Evolutionary conservation across 2,329 filamentous ascomycete genomes (phyloP).

Genomic region (Monosporascus sp.): DNA sequence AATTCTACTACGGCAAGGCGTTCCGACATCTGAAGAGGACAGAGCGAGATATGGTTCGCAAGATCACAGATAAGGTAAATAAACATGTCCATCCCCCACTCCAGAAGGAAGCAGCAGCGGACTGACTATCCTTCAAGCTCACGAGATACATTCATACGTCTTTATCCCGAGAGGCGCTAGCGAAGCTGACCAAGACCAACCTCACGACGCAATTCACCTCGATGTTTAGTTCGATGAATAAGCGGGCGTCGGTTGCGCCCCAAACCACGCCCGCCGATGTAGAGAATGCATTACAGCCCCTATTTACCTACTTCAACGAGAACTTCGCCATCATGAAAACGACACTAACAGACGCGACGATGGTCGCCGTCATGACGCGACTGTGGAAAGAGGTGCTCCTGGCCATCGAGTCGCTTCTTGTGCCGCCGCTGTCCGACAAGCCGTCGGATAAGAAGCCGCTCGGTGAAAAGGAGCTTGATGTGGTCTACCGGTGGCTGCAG

Average conservation of each 20-base stretch:
- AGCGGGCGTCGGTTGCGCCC: conserved; percentile 49
- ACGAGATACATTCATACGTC: conserved; percentile 89
- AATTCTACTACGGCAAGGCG: conserved; percentile 96
- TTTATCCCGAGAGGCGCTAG: conserved; percentile 76
- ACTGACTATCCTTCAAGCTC: conserved; percentile 49
- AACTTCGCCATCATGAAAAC: conserved; percentile 99
- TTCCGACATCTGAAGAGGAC: conserved; percentile 93
- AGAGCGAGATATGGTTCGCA: conserved; percentile 95
- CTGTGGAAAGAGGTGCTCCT: conserved; percentile 96
- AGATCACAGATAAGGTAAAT: conserved; percentile 91
- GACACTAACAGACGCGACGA: conserved; percentile 89
- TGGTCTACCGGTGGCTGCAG: conserved; percentile 92
- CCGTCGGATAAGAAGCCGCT: conserved; percentile 80
- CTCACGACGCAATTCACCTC: conserved; percentile 49
- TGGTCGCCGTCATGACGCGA: conserved; percentile 97
- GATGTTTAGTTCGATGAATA: conserved; percentile 25
- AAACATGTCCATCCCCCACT: neutral
- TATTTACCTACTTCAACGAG: conserved; percentile 94
- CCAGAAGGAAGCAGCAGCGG: neutral
- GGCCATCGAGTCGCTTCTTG: conserved; percentile 83
- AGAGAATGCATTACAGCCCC: conserved; percentile 72
- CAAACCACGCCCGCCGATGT: conserved; percentile 67
- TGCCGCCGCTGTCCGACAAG: conserved; percentile 93
- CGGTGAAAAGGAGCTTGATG: conserved; percentile 81
- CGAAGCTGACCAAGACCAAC: conserved; percentile 64